phyloP scores from a whole-genome alignment of 2,329 filamentous ascomycete species.

The Colletotrichum nymphaeae region DNA sequence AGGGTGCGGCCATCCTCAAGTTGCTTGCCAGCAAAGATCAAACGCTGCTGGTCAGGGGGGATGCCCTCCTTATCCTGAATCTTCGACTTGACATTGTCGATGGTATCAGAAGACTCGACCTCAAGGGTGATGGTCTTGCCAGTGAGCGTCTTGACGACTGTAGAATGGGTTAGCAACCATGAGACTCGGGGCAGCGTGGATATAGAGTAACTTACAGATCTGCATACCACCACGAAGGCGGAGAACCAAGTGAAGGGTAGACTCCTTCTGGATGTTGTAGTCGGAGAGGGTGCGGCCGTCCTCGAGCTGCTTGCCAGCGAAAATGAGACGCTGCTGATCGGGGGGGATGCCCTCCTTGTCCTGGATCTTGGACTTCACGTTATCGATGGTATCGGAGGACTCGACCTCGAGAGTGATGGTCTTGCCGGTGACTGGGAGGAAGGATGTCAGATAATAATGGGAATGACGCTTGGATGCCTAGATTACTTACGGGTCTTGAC shows the following conservation, averaged over 20 bases:
- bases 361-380: constrained; percentile 91
- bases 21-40: constrained; percentile 97
- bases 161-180: constrained; percentile 33
- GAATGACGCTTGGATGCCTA: constrained; percentile 42
- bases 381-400: constrained; percentile 84
- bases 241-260: constrained; percentile 79
- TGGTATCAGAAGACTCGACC: constrained; percentile 89
- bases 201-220: constrained; percentile 64
- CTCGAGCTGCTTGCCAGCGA: constrained; percentile 68
- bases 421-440: constrained; percentile 78
- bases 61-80: constrained; percentile 99
- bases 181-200: neutral
- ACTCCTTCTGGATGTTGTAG: constrained; percentile 72
- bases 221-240: constrained; percentile 76
- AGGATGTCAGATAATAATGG: constrained; percentile 55
- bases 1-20: constrained; percentile 94
- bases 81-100: constrained; percentile 97
- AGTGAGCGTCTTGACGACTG: constrained; percentile 84
- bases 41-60: constrained; percentile 92
- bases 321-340: constrained; percentile 87
- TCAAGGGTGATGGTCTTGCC: constrained; percentile 95
- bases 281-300: constrained; percentile 65
- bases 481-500: constrained; percentile 88
- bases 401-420: constrained; percentile 87
- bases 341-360: constrained; percentile 92